Conservation (phyloP, 2,329 filamentous ascomycete species). For the Xylaria digitata region DNA sequence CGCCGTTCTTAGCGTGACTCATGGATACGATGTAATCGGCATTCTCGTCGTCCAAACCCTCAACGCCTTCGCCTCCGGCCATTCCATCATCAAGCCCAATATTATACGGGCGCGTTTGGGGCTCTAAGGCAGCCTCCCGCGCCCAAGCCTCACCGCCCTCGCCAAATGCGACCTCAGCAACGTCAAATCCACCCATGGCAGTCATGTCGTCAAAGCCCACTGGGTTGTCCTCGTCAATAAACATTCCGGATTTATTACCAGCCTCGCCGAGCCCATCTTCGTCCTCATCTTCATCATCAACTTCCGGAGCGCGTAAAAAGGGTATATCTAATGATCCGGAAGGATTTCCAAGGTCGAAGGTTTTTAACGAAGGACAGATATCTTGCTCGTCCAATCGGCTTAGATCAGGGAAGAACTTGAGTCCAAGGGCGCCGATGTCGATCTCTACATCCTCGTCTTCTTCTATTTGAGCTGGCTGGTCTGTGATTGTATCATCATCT, state of each 20-base stretch:
- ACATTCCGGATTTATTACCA: constrained; percentile 80
- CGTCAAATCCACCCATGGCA: constrained; percentile 76
- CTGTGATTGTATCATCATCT: constrained; percentile 52
- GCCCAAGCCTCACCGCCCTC: constrained; percentile 98
- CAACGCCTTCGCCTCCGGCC: constrained; percentile 63
- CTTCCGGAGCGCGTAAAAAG: constrained; percentile 88
- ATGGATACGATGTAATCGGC: constrained; percentile 85
- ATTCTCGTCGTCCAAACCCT: constrained; percentile 70
- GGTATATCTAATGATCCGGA: constrained; percentile 89
- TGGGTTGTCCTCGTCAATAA: constrained; percentile 87
- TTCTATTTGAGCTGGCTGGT: constrained; percentile 57
- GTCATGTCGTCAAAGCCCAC: constrained; percentile 84
- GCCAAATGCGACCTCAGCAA: constrained; percentile 81
- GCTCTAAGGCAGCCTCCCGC: constrained; percentile 85
- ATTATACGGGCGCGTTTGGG: constrained; percentile 84
- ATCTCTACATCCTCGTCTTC: constrained; percentile 76
- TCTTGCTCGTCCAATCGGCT: constrained; percentile 83
- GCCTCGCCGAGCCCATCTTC: constrained; percentile 62
- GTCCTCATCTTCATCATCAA: constrained; percentile 75
- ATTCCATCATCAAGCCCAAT: constrained; percentile 66
- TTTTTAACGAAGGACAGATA: constrained; percentile 94
- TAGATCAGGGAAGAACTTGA: constrained; percentile 88
- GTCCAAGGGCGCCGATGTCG: constrained; percentile 78
- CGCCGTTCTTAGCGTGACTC: constrained; percentile 72
- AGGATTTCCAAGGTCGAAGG: constrained; percentile 88